Evolutionary conservation across 2,329 filamentous ascomycete genomes (phyloP), one percentile per base, ranked within the genome.

Genomic region (Paraphaeosphaeria sporulosa): DNA sequence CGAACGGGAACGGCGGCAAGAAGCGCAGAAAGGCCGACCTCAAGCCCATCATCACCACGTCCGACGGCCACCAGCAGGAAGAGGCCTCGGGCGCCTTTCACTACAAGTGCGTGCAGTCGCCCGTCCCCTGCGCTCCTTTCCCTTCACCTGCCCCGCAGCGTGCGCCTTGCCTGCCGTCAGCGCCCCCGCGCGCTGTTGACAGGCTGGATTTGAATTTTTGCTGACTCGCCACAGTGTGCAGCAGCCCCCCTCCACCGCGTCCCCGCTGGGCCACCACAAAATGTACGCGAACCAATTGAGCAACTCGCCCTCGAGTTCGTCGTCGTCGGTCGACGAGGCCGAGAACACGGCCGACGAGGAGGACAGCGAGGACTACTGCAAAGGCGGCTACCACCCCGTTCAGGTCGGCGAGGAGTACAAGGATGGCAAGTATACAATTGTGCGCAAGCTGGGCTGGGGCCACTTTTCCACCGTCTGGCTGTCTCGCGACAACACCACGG

Each of bases 341-440:
- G 94, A 97, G 73, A 94, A 95, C 76, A 96, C 94, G 42, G 94
- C 94, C 75, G 95, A 98, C 77, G 95, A 99, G 82, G 95, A 99
- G 81, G 95, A 99, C 80, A 97, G 93, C 50, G 94, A 98, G 81
- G 95, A 99, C 80, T 99, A 99, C 83, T 97, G 94, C 87, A 98
- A 98, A 82, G 95, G 95, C 73, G 95, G 95, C 62, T 99, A 98
- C 80, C 95, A 99, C 76, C 95, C 95, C 2, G 95, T 99, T 52
- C 86, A 89, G 71, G 90, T 98, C 62, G 95, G 95, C 71, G 95
- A 99, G 82, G 91, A 93, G 75, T 98, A 97, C 86, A 98, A 98
- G 79, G 93, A 98, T 78, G 94, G 93, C 70, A 94, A 92, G 82
- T 99, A 99, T 81, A 95, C 94, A 17, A 89, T 98, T 60, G 91